Evolutionary conservation across 2,329 filamentous ascomycete genomes (phyloP).

Genomic region (Cladosporium halotolerans): DNA sequence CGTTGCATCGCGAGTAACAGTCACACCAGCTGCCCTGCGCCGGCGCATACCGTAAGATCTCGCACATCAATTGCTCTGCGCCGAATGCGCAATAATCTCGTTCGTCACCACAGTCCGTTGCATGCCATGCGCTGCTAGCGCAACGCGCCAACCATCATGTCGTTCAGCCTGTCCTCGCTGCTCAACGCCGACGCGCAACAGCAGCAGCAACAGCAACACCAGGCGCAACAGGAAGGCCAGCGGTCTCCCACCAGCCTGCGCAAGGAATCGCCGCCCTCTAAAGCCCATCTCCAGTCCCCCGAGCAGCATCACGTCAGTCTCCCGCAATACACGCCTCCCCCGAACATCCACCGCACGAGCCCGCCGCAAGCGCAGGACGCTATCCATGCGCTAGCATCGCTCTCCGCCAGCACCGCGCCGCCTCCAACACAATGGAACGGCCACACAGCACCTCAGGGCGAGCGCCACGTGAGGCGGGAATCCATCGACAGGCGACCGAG

Average conservation of each 20-base stretch:
- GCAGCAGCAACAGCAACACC: conserved; percentile 6
- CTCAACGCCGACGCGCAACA: conserved; percentile 31
- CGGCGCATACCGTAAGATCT: too few species aligned
- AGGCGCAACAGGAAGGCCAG: neutral
- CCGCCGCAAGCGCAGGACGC: conserved; percentile 27
- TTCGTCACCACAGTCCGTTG: neutral
- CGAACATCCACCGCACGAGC: neutral
- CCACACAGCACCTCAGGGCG: conserved; percentile 15
- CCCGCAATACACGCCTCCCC: conserved; percentile 9
- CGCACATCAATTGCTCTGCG: too few species aligned
- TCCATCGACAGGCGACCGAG: conserved; percentile 26
- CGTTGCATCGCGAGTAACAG: too few species aligned
- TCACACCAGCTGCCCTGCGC: too few species aligned
- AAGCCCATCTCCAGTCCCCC: conserved; percentile 16
- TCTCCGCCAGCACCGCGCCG: conserved; percentile 23
- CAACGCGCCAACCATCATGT: conserved; percentile 15
- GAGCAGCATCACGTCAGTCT: conserved; percentile 14
- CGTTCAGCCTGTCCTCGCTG: conserved; percentile 29
- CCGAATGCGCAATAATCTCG: too few species aligned
- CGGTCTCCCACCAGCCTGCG: conserved; percentile 14
- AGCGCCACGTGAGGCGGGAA: conserved; percentile 16
- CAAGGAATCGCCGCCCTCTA: conserved; percentile 18
- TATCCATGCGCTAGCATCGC: conserved; percentile 31
- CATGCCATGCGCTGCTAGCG: conserved; percentile 15
- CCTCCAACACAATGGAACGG: conserved; percentile 20